Base-by-base conservation (phyloP, 352 stramenopile genomes). In the Albugo laibachii region DNA sequence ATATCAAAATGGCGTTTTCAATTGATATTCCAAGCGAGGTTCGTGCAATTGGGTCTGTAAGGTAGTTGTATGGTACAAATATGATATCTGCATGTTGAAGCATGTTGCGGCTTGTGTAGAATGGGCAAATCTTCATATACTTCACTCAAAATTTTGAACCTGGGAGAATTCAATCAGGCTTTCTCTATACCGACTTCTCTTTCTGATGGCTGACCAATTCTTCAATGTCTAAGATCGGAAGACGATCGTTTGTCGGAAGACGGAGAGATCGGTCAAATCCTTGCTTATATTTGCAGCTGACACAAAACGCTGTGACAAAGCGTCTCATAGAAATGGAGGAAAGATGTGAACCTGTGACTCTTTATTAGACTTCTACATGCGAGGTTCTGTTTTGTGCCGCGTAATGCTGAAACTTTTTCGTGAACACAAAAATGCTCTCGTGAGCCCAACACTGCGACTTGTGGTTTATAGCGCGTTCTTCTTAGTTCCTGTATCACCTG, bases 1-100 rank as follows among this genome's bases (percentile, higher is more conserved):
- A 97, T 45, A 99, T 97, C 0, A 99, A 59, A 16, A 99, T 80
- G 0, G 94, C 66, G 63, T 98, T 96, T 40, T 93, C 69, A 55
- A 97, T 96, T 27, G 93, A 84, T 27, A 99, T 87, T 16, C 95
- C 83, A 11, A 96, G 82, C 1, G 92, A 86, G 36, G 84, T 79
- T 12, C 82, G 74, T 5, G 82, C 75, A 36, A 83, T 48, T 13
- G 92, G 80, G 55, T 99, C 95, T 62, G 99, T 95, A 0, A 99
- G 68, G 62, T 99, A 99, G 65, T 99, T 99, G 74, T 99, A 99
- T 1, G 96, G 96, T 49, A 98, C 84, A 48, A 99, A 93, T 20
- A 99, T 64, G 49, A 99, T 80, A 52, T 99, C 87, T 10, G 95
- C 92, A 43, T 96, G 67, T 2, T 84, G 65, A 6, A 96, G 56